Evolutionary conservation across 2,329 filamentous ascomycete genomes (phyloP), one percentile per base, ranked within the genome.

Genomic region (Fusarium compactum): DNA sequence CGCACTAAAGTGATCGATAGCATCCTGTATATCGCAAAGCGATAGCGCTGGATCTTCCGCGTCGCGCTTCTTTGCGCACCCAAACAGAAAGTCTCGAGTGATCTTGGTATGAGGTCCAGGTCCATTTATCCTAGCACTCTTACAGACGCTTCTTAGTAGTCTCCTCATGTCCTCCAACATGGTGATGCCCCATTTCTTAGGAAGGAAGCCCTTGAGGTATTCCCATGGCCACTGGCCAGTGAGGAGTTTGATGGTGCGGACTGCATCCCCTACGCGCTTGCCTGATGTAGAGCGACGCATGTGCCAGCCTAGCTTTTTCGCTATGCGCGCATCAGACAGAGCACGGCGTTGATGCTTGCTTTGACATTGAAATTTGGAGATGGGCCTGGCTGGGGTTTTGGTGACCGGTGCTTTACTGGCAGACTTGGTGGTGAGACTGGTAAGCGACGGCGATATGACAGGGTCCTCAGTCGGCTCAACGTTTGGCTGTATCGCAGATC

Each of bases 221-320:
- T 65, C 45, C 60, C 52, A 65, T 5, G 62, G 62, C 62, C 60
- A 65, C 25, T 51, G 45, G 4, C 27, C 45, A 1, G 62, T 38
- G 1, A 65, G 30, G 14, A 1, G 8, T 5, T 41, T n/a, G 6
- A 65, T 14, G 5, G 51, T 9, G 0, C 60, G 32, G 2, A 45
- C n/a, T 5, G 60, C 60, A 29, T 58, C 11, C 16, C 62, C 62
- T 5, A 65, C 38, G 16, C 62, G 40, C 11, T 25, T 65, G 0
- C 40, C 62, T 24, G 41, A 51, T 3, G 40, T 25, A 0, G 25
- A 4, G 7, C 11, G 32, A 2, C 7, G 25, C 60, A 65, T 38
- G 2, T 5, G 4, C 52, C 52, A 65, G 2, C 15, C 2, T 5
- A 65, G 2, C 1, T 2, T 46, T 0, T 7, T n/a, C 7, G 60